Evolutionary conservation across 352 stramenopile species (phyloP), one percentile per base, ranked within the genome.

Genomic region (Discostella stelligera): DNA sequence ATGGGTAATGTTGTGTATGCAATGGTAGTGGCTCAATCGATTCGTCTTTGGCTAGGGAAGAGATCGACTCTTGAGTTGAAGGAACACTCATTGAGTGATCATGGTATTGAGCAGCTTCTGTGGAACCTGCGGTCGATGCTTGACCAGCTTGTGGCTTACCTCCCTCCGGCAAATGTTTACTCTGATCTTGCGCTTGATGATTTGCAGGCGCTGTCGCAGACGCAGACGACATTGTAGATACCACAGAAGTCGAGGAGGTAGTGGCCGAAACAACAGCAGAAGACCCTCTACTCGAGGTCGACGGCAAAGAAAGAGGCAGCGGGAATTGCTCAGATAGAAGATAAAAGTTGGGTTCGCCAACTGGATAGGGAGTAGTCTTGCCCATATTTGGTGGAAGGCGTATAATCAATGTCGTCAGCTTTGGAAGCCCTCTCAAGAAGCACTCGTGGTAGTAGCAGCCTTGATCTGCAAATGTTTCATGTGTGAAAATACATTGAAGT

Each of bases 391-490:
- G 49, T 56, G 49, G 20, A 3, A 56, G 18, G 8, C 49, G 49
- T 30, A 21, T 6, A 14, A 56, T 25, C 49, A 27, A 30, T 27
- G 18, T 27, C 32, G 49, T 56, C 0, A 56, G 18, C 16, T 16
- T 25, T 56, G 49, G 49, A 30, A 56, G 32, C 27, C 27, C 30
- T 9, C 55, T 20, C 48, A 70, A 20, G 48, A 70, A 70, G 44
- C 50, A 71, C 55, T 87, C 80, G 60, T 90, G 81, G 59, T 89
- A 89, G 56, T 90, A 90, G 14, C 62, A 74, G 63, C 80, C 79
- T 7, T 67, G 54, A 55, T 88, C 85, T 3, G 69, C 52, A 44
- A 1, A 44, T 3, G 13, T 32, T 2, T 32, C 37, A 44, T 14
- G 1, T 44, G 37, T 44, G 37, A 44, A 44, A 44, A 44, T 1